Evolutionary conservation across 495 filamentous ascomycete species (phyloP), one percentile per base, ranked within the genome.

Genomic region (Podospora fimiseda): DNA sequence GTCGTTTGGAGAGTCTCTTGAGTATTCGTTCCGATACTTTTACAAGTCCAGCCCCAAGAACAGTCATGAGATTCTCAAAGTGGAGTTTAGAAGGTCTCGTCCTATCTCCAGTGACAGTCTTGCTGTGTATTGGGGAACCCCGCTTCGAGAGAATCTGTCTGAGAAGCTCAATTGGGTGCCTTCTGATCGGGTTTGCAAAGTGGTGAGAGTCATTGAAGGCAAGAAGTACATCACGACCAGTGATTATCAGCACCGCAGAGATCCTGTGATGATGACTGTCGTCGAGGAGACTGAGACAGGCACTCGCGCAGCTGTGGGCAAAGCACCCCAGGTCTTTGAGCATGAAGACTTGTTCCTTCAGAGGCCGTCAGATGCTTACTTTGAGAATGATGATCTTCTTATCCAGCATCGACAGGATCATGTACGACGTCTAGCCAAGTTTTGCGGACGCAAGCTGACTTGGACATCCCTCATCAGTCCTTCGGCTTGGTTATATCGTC

Each of bases 231-330:
- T 53, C 16, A 64, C 61, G 6, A 55, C 46, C 27, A 43, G 48
- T 46, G 52, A 57, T 9, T 66, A 66, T 18, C 55, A 53, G 19
- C 63, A 66, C 37, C 58, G 61, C 3, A 52, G 63, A 3, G 63
- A 66, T 22, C 63, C 63, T 0, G 39, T 59, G 9, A 55, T 55
- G 38, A 53, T 27, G 18, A 63, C 63, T 1, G 38, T 59, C 18
- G 3, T 56, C 18, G 43, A 59, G n/a, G 60, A 59, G 20, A 33
- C 5, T 11, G 42, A 27, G n/a, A 24, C 27, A 1, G 30, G 30
- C 1, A 27, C 40, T 6, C 30, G 43, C 1, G 42, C 43, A 0
- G 39, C 19, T 0, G 43, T 53, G 2, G 51, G 49, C 16, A 37
- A 46, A 18, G 39, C 60, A 3, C 61, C 61, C 0, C 41, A 36